Base-by-base conservation (phyloP, 306 rosid species). In the Prosopis cineraria region DNA sequence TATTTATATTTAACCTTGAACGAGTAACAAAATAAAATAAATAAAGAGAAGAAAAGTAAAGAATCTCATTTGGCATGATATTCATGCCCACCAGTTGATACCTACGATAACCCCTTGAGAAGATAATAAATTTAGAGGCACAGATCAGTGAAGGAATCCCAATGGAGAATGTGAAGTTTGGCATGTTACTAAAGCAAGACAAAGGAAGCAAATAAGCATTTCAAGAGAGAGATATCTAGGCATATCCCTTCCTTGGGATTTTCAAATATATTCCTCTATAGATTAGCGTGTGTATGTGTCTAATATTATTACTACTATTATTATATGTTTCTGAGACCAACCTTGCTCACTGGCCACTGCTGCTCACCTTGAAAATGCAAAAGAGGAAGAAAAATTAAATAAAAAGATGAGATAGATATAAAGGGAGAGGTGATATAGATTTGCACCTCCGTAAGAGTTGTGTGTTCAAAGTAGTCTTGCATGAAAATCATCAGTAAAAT, bases 171-270 rank as follows among this genome's bases (percentile, higher is more conserved):
- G 86, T 74, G 74, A 77, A 88, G 88, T 88, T 88, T 90, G 93
- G 93, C 93, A 91, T 90, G 92, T 89, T 88, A 87, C 89, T 80
- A 87, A 85, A 89, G 92, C 88, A 83, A 86, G 90, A 88, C 91
- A 88, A 83, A 70, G 71, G 80, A 74, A 79, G 76, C 79, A 83
- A 68, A 74, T 73, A 59, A 65, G 83, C 74, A 85, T 80, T 87
- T 59, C 44, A 71, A 71, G 86, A 86, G 80, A 63, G 52, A 59
- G 74, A 82, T 84, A 70, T 88, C 78, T 79, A 81, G 87, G 86
- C 83, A 87, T 88, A 67, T 41, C 81, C 90, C 84, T 74, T 81
- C 89, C 85, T 93, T 59, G 97, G 98, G 91, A 88, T 93, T 90
- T 88, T 79, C 88, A 81, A 67, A 86, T 87, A 88, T 80, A 88